A percentile compares a stretch with the other conserved stretches of the same genome.
phyloP scores from a whole-genome alignment of 768 basidiomycete genomes.

The Lactarius sp. region DNA sequence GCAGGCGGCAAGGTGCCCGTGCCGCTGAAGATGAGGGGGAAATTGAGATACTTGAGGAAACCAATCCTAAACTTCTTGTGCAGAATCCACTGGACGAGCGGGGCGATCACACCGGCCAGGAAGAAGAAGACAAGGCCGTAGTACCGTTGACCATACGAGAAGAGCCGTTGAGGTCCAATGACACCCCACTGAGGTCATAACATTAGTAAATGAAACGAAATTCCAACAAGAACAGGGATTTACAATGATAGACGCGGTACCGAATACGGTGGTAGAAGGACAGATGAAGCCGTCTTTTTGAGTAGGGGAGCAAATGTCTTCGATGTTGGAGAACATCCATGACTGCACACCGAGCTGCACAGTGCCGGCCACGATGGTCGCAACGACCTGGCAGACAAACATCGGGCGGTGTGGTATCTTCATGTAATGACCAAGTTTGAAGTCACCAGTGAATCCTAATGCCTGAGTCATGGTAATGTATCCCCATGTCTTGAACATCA shows the following conservation, averaged over 20 bases:
- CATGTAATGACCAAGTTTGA: conserved; percentile 36
- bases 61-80: conserved; percentile 17
- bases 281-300: conserved; percentile 66
- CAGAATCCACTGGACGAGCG: conserved; percentile 50
- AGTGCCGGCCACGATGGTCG: conserved; percentile 66
- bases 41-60: conserved; percentile 57
- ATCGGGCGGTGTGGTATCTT: conserved; percentile 69
- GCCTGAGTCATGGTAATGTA: conserved; percentile 71
- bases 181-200: conserved; percentile 44
- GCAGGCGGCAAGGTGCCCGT: conserved; percentile 42
- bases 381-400: conserved; percentile 67
- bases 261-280: conserved; percentile 66
- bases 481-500: conserved; percentile 84
- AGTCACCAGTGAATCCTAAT: conserved; percentile 59
- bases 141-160: background rate
- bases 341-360: conserved; percentile 69
- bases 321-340: conserved; percentile 71
- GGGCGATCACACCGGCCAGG: conserved; percentile 65
- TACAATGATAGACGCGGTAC: conserved; percentile 73
- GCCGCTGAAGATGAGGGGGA: conserved; percentile 41
- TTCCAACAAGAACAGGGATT: conserved; percentile 23
- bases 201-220: background rate
- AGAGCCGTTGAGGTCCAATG: conserved; percentile 57
- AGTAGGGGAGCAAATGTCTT: conserved; percentile 48
- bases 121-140: conserved; percentile 61